These are phyloP conservation scores for Uromyces viciae-fabae DNA, from an alignment of 1,284 basidiomycete genomes.

Conservation along the genomic window DNA sequence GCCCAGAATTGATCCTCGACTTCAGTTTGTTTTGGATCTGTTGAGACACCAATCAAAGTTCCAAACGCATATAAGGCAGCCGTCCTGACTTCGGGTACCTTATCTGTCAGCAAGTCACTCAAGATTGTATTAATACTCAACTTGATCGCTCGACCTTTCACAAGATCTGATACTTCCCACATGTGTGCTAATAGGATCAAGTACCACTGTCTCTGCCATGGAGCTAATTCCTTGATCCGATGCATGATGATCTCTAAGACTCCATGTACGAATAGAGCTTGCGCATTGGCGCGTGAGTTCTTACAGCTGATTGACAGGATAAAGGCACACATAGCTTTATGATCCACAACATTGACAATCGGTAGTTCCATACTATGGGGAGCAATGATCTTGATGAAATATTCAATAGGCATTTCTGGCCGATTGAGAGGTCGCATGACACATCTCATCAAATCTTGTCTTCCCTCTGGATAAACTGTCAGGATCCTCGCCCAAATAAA, in stretches of 20 bases:
- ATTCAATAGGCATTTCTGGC: conserved; percentile 36
- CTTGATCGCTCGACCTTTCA: conserved; percentile 46
- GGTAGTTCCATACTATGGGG: conserved; percentile 35
- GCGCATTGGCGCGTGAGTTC: conserved; percentile 21
- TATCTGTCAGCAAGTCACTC: conserved; percentile 33
- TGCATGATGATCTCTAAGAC: conserved; percentile 34
- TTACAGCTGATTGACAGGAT: conserved; percentile 42
- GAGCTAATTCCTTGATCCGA: conserved; percentile 29
- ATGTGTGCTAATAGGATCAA: conserved; percentile 41
- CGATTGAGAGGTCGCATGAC: background rate
- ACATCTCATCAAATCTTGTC: conserved; percentile 31
- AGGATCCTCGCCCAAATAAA: conserved; percentile 46
- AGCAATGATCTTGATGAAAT: conserved; percentile 37
- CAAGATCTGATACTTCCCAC: conserved; percentile 37
- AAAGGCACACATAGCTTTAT: conserved; percentile 45
- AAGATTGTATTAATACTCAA: conserved; percentile 47
- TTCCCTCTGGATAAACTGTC: conserved; percentile 44
- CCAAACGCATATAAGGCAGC: conserved; percentile 43
- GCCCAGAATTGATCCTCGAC: conserved; percentile 16
- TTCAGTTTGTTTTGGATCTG: conserved; percentile 12
- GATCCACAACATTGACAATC: conserved; percentile 34
- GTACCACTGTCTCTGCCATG: conserved; percentile 42
- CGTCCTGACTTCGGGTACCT: conserved; percentile 43
- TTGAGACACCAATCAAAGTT: conserved; percentile 39
- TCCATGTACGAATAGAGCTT: conserved; percentile 12